A percentile compares a stretch with the other conserved stretches of the same genome.
Conservation (phyloP, 2,329 filamentous ascomycete species). For the Fusarium robinianum region DNA sequence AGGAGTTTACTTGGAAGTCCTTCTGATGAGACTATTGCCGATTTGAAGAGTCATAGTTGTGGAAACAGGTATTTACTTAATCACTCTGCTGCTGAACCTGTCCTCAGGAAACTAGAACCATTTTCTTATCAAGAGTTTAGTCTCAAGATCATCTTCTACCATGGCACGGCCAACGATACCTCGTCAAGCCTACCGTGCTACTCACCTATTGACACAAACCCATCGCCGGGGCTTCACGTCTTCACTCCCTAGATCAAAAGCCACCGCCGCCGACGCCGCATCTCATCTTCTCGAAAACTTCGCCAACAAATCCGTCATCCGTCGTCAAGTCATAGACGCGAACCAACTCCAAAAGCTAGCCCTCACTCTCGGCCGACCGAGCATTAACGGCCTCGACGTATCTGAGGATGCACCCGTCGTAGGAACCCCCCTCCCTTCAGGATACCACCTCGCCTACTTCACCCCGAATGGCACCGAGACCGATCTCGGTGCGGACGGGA, state of each 20-base stretch:
- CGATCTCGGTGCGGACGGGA: conserved; percentile 63
- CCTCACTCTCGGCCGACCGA: conserved; percentile 58
- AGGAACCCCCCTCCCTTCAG: conserved; percentile 59
- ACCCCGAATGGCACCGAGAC: conserved; percentile 59
- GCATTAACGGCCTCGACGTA: conserved; percentile 47
- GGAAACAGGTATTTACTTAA: too few species aligned
- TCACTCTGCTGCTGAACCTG: too few species aligned
- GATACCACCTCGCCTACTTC: conserved; percentile 68
- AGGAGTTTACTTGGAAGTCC: too few species aligned
- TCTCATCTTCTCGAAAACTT: conserved; percentile 41
- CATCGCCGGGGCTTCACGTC: conserved; percentile 20
- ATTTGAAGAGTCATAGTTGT: too few species aligned
- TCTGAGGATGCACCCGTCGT: conserved; percentile 43
- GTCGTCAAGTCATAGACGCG: conserved; percentile 58
- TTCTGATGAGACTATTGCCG: too few species aligned
- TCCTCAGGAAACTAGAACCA: too few species aligned
- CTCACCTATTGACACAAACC: conserved; percentile 9
- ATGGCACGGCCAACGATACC: conserved; percentile 3
- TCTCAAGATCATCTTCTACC: too few species aligned
- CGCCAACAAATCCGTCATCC: conserved; percentile 32
- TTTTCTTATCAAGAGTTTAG: too few species aligned
- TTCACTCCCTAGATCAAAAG: conserved; percentile 10
- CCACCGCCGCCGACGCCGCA: conserved; percentile 39
- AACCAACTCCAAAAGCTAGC: conserved; percentile 67
- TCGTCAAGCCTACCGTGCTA: conserved; percentile 11